Base-by-base conservation (phyloP, 345 rosid species). In the Iberis pinnata region DNA sequence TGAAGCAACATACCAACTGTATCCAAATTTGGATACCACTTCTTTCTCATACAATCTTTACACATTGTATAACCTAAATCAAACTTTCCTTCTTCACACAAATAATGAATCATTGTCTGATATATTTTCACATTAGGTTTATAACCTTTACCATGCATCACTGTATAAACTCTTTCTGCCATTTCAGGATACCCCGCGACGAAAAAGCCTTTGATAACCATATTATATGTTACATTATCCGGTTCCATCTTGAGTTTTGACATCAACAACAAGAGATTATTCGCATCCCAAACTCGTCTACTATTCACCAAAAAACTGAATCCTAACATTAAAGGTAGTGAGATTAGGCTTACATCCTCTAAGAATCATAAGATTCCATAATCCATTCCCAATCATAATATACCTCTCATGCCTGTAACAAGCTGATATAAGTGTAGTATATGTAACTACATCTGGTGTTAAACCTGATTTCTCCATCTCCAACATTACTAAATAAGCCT, bases 121-220 rank as follows among this genome's bases (percentile, higher is more conserved):
- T 83, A 81, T 47, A 83, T 80, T 71, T 78, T 79, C 43, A 33
- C 65, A 65, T 83, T 87, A 3, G 37, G 37, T 32, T 32, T 32
- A 61, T 56, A 69, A 9, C 77, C 80, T 4, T 70, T 69, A 12
- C 65, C 70, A 39, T 32, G 37, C 37, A 32, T 32, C 37, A n/a
- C 12, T 32, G n/a, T 32, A 32, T 32, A 32, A 12, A 87, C 83
- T 69, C 70, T 76, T 60, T 72, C 79, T 29, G 93, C 96, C 96
- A 87, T 84, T 39, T 84, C 83, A 60, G 73, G 76, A 64, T 73
- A 67, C 38, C 93, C 84, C 22, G 81, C 82, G 38, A 59, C 69
- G 50, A 73, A 80, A 51, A 84, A 84, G n/a, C 93, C 96, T 71
- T 87, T 87, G 59, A 80, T 81, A 48, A 84, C 87, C 78, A 87